Evolutionary conservation across 768 basidiomycete genomes (phyloP).

Genomic region (Tylopilus intermedius): DNA sequence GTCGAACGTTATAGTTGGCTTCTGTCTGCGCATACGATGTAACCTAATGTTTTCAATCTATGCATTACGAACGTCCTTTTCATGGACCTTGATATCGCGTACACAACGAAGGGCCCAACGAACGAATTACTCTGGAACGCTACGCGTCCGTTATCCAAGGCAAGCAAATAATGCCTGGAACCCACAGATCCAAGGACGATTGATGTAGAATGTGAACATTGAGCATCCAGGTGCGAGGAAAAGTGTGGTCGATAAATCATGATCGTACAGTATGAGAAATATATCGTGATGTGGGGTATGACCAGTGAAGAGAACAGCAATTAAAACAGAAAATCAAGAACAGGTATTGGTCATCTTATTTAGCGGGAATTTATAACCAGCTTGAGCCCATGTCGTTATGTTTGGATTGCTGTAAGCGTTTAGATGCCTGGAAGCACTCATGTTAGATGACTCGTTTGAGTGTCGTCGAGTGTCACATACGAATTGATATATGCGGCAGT

Average conservation of each 20-base stretch:
- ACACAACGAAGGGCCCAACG: neutral
- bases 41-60: neutral
- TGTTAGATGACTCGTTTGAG: constrained; percentile 7
- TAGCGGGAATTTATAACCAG: constrained; percentile 69
- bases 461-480: constrained; percentile 33
- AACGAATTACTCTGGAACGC: neutral
- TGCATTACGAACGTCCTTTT: neutral
- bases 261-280: constrained; percentile 24
- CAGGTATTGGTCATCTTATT: constrained; percentile 40
- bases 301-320: constrained; percentile 5
- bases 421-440: constrained; percentile 24
- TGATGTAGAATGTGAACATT: constrained; percentile 15
- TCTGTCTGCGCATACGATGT: too few relatives aligned
- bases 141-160: neutral
- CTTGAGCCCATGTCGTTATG: constrained; percentile 78
- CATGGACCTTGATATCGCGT: neutral
- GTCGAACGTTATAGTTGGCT: too few relatives aligned
- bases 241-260: constrained; percentile 21
- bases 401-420: constrained; percentile 76
- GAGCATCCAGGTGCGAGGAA: neutral
- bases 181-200: neutral
- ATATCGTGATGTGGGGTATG: constrained; percentile 15
- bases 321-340: constrained; percentile 13
- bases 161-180: neutral
- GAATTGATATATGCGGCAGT: constrained; percentile 74